These are phyloP conservation scores for Hevea brasiliensis DNA, from an alignment of 345 rosid genomes.

Conservation along the genomic window DNA sequence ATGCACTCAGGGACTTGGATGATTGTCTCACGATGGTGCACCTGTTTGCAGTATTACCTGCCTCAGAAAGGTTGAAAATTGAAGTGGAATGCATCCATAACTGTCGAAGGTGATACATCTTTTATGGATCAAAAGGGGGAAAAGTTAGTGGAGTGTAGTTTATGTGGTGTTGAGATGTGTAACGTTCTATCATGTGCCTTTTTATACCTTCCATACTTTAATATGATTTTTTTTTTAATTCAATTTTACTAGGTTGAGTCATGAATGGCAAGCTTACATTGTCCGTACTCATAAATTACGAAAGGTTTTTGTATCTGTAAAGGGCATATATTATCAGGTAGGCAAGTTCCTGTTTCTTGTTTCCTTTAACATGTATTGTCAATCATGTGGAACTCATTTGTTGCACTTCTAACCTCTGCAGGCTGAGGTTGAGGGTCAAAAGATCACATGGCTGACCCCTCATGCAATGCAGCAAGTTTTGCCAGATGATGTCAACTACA, in stretches of 20 bases:
- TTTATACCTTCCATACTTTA: not conserved
- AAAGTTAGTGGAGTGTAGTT: not conserved
- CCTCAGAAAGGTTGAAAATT: constrained; percentile 69
- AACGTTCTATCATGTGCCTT: not conserved
- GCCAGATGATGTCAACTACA: constrained; percentile 84
- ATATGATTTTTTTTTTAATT: constrained; percentile 5
- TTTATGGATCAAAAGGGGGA: not conserved
- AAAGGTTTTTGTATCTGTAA: constrained; percentile 84
- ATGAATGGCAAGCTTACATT: constrained; percentile 95
- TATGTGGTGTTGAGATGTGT: not conserved
- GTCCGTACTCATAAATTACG: constrained; percentile 75
- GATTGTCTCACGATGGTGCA: constrained; percentile 92
- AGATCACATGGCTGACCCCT: constrained; percentile 92
- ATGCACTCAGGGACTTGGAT: constrained; percentile 93
- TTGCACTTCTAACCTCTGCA: constrained; percentile 31
- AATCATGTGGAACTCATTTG: constrained; percentile 2
- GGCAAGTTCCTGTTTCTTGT: not conserved
- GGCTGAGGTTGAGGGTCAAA: constrained; percentile 98
- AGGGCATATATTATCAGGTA: constrained; percentile 98
- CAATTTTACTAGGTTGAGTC: constrained; percentile 63
- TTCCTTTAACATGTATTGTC: not conserved
- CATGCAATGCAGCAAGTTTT: constrained; percentile 91
- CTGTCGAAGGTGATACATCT: constrained; percentile 64
- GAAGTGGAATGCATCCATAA: constrained; percentile 74
- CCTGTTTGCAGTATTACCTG: constrained; percentile 91